Evolutionary conservation across 495 filamentous ascomycete species (phyloP), one percentile per base, ranked within the genome.

Genomic region (Opeltia flavorubescens): DNA sequence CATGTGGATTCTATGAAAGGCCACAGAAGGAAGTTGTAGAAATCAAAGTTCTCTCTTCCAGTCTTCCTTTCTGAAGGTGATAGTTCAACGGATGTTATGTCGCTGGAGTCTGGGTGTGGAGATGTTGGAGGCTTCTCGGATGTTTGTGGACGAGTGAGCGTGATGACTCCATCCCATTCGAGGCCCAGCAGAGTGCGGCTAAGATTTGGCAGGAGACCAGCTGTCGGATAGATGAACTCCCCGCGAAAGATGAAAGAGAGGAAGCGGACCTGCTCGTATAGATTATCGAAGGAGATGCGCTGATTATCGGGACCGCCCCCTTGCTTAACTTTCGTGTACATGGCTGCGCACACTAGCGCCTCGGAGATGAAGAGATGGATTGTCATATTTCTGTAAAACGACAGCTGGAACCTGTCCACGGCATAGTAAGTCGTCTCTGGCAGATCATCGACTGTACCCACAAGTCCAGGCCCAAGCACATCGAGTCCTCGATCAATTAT

Each of bases 21-120:
- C 91, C 91, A 96, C 51, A 96, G 86, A 18, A 96, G 63, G 70
- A 95, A 96, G 62, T 88, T 95, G 64, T 98, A 95, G 62, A 96
- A 98, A 56, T 96, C 91, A 58, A 81, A 96, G 56, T 95, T 95
- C 58, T 96, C 89, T 20, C 89, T 68, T 2, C 89, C 91, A 29
- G 72, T 77, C 2, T 69, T 66, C 18, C 89, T 72, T 61, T 98
- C 89, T 1, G 70, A 59, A 13, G 82, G 76, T 6, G 80, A 78
- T n/a, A 96, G 68, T 13, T 83, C 84, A 9, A 94, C 65, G 34
- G 68, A 80, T 1, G 65, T 62, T 9, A 88, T 78, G 0, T 65
- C 64, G 0, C 69, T 71, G 18, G 18, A 3, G 4, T 70, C 56
- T 18, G 69, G 57, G 43, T 78, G 69, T 6, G 38, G 3, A 23